Base-by-base conservation (phyloP, 306 rosid species). In the Medicago truncatula region DNA sequence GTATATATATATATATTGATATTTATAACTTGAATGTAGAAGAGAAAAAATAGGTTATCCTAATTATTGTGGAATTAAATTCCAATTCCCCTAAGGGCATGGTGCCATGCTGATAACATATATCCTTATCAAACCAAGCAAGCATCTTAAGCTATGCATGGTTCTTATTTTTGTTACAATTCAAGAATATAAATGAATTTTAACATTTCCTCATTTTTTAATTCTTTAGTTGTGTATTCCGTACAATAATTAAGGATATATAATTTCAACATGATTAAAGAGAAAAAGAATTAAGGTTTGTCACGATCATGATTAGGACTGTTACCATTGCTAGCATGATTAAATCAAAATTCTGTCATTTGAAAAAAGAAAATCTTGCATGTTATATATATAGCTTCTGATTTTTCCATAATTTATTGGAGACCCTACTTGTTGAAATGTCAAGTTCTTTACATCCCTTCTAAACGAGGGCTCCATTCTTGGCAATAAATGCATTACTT, bases 341-440 rank as follows among this genome's bases (percentile, higher is more conserved):
- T 1, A 77, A 70, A 60, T 40, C 77, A 60, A 59, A 81, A 25
- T 28, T 75, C 70, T 21, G 28, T 38, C 76, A 59, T 34, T 3
- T 28, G 31, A 28, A 28, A 28, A 28, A 28, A 28, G 31, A 28
- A 28, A 28, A 28, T 75, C 70, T 21, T 40, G 46, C 76, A 47
- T 34, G 43, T 39, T 71, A 78, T 17, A 40, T 18, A 73, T 65
- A 67, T 34, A 43, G 73, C 56, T 50, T 15, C 3, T 7, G 11
- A 71, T 67, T 83, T 73, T 59, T 83, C 71, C 70, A 80, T 53
- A 76, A 66, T 64, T 47, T 76, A 67, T 46, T 82, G 85, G 79
- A 40, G 67, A 25, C 25, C 79, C 80, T 53, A 73, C 76, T 50
- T 69, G 60, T 78, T 61, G 70, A 73, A 78, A 67, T 73, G 70